These are phyloP conservation scores for Kandelia obovata DNA, from an alignment of 345 rosid genomes.

Conservation along the genomic window DNA sequence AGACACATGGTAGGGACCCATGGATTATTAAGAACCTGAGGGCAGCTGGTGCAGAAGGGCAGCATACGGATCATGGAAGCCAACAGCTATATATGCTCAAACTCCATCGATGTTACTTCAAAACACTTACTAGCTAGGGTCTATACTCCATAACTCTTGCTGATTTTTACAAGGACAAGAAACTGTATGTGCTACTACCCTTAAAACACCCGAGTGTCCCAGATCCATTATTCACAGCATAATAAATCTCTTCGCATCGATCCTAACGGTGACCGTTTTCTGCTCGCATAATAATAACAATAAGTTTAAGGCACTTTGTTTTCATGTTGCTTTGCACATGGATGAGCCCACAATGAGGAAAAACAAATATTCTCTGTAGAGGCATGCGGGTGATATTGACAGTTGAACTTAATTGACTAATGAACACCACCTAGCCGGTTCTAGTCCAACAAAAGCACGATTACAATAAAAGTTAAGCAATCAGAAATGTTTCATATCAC, in stretches of 20 bases:
- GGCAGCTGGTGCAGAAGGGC: not conserved
- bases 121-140: no score
- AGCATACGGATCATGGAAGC: not conserved
- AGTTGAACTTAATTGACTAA: no score
- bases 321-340: slow-evolving; percentile 37
- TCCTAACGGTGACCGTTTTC: slow-evolving; percentile 17
- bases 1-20: slow-evolving; percentile 4
- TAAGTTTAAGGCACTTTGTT: slow-evolving; percentile 1
- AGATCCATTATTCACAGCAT: slow-evolving; percentile 18
- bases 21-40: not conserved
- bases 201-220: not conserved
- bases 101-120: no score
- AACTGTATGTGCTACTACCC: no score
- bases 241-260: slow-evolving; percentile 17
- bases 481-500: no score
- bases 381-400: not conserved
- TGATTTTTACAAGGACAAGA: no score
- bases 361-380: not conserved
- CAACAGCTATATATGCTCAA: not conserved
- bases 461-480: no score
- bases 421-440: no score
- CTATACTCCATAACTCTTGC: no score
- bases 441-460: no score
- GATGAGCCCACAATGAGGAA: slow-evolving; percentile 33
- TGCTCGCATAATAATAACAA: not conserved